A percentile compares a stretch with the other conserved stretches of the same genome.
Conservation (phyloP, 305 asterid species). For the Fraxinus albicans region DNA sequence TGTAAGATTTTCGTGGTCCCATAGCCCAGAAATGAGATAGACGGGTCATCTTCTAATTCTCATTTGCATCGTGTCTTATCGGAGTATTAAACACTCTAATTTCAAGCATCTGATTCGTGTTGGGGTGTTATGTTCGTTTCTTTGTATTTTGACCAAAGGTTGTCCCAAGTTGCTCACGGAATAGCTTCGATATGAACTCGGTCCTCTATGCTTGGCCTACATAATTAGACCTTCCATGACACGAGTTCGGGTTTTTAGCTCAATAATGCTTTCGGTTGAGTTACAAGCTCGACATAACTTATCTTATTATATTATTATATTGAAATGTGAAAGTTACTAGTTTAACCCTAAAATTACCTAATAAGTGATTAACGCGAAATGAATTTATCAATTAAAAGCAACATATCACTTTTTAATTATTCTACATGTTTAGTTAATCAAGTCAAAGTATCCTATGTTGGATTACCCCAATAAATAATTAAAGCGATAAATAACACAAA, state of each 20-base stretch:
- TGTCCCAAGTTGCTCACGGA: neutral
- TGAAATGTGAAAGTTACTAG: neutral
- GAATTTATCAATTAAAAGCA: too few species aligned
- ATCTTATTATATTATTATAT: neutral
- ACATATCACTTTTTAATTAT: too few species aligned
- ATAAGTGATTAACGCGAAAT: too few species aligned
- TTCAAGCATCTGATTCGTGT: neutral
- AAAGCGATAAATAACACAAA: too few species aligned
- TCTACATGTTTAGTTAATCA: too few species aligned
- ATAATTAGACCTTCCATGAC: neutral
- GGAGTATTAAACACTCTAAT: neutral
- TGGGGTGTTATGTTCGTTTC: neutral
- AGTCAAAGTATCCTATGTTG: too few species aligned
- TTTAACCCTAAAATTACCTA: too few species aligned
- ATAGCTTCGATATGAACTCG: neutral
- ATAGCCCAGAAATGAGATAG: neutral
- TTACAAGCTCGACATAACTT: neutral
- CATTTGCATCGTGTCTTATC: neutral
- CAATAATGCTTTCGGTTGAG: neutral
- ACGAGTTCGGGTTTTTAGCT: neutral
- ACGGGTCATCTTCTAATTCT: neutral
- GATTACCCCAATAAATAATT: too few species aligned
- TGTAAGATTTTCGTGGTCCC: conserved; percentile 6
- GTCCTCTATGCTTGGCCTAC: neutral
- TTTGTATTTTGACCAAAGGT: neutral